Evolutionary conservation across 495 filamentous ascomycete species (phyloP), one percentile per base, ranked within the genome.

Genomic region (Xylaria scruposa): DNA sequence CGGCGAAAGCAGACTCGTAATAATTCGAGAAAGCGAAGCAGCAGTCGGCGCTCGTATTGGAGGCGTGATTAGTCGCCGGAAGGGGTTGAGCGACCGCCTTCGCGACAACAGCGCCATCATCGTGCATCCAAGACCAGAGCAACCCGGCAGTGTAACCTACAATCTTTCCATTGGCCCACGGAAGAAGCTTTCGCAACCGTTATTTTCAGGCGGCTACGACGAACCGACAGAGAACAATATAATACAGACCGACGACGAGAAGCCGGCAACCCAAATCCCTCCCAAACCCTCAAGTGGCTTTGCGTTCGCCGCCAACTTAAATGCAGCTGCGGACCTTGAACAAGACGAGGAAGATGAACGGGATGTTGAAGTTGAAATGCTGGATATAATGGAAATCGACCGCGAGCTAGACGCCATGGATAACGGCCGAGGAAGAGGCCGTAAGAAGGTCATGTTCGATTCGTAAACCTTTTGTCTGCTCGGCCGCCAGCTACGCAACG

Each of bases 1-100:
- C 9, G 89, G 90, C 44, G 91, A 94, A 75, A 88, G 86, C 71
- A 86, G 90, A 19, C 73, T 92, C 13, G 82, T 91, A 38, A 82
- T 91, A 47, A 81, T 92, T 29, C 86, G 89, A 15, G 83, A 85
- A 79, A 79, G 77, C 67, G 77, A 80, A 49, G 76, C 77, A 13
- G 76, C 77, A 12, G 75, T 77, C 4, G 80, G 78, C 56, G 83
- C 71, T 68, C 80, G 61, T 60, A 79, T 78, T 31, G 78, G 79
- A 36, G 75, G 78, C 13, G 80, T 82, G 17, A 73, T 86, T 15
- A 78, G 81, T 7, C 77, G 76, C 21, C 72, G 74, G 21, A 77
- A 72, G 74, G 70, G 75, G 66, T 12, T 68, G 26, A 73, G 70
- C 59, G 77, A 74, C 15, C 74, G 74, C 10, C 56, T 61, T 26